These are phyloP conservation scores for Colletotrichum chlorophyti DNA, from an alignment of 2,329 filamentous ascomycete genomes.

Conservation along the genomic window DNA sequence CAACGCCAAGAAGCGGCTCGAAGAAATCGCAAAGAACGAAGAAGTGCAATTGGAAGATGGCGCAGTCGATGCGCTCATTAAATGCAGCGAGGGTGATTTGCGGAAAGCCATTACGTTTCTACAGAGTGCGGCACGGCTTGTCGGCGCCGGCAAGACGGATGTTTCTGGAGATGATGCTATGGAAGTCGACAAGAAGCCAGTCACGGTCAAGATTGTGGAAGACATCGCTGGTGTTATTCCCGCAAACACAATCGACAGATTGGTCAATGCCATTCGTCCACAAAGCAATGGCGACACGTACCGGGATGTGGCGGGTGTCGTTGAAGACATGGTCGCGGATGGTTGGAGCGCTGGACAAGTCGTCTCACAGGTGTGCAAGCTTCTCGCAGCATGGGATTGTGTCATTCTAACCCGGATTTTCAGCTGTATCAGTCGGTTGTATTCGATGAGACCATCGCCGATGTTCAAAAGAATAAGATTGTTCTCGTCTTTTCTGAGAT, in stretches of 20 bases:
- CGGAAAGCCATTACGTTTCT: conserved; percentile 95
- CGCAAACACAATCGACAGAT: conserved; percentile 69
- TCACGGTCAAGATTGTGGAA: conserved; percentile 83
- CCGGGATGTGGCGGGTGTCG: conserved; percentile 75
- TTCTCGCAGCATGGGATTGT: neutral
- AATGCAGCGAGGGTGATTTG: conserved; percentile 91
- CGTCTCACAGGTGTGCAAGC: conserved; percentile 71
- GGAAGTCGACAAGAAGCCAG: conserved; percentile 63
- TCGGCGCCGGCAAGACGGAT: conserved; percentile 68
- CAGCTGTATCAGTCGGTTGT: conserved; percentile 84
- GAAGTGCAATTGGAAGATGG: conserved; percentile 78
- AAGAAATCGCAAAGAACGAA: conserved; percentile 83
- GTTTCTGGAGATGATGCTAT: conserved; percentile 65
- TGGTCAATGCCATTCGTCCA: conserved; percentile 80
- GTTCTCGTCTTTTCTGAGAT: conserved; percentile 89
- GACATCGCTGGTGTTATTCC: conserved; percentile 98
- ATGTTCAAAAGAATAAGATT: conserved; percentile 89
- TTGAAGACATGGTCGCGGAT: conserved; percentile 92
- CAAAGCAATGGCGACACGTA: conserved; percentile 71
- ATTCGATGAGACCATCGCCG: conserved; percentile 82
- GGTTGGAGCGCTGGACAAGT: conserved; percentile 96
- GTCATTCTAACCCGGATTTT: conserved; percentile 8
- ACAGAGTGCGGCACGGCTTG: conserved; percentile 90
- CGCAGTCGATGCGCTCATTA: conserved; percentile 82
- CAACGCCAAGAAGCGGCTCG: conserved; percentile 80